Conservation (phyloP, 345 rosid species). For the Clarkia xantiana region DNA sequence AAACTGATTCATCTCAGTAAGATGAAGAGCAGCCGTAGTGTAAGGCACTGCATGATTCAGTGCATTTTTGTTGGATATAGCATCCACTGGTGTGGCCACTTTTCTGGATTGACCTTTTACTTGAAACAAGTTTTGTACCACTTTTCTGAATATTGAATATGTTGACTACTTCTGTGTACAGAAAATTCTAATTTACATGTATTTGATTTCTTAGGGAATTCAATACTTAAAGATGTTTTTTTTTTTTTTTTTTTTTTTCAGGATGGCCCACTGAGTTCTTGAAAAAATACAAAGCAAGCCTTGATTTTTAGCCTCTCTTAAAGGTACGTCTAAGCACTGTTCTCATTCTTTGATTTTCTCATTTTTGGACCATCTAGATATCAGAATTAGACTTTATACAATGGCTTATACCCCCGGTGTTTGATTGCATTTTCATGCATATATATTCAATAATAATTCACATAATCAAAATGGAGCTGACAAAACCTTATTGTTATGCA, state of each 20-base stretch:
- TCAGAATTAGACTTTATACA: not conserved
- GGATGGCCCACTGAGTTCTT: conserved; percentile 94
- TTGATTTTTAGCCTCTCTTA: conserved; percentile 72
- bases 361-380: not conserved
- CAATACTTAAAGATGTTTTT: conserved; percentile 84
- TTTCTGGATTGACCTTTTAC: not conserved
- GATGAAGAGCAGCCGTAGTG: too few species aligned
- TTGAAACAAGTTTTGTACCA: not conserved
- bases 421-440: too few species aligned
- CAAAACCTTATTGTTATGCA: conserved; percentile 41
- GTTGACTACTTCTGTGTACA: conserved; percentile 14
- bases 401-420: too few species aligned
- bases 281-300: conserved; percentile 81
- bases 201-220: conserved; percentile 89
- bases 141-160: not conserved
- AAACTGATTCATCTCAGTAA: too few species aligned
- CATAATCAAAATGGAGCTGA: conserved; percentile 12
- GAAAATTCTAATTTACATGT: conserved; percentile 94
- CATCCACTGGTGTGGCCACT: conserved; percentile 55
- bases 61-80: conserved; percentile 70
- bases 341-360: not conserved
- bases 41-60: too few species aligned
- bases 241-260: conserved; percentile 79
- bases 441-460: too few species aligned
- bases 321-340: conserved; percentile 38